Evolutionary conservation across 192 early-diverging fungal species (phyloP).

Genomic region (Backusella sp.): DNA sequence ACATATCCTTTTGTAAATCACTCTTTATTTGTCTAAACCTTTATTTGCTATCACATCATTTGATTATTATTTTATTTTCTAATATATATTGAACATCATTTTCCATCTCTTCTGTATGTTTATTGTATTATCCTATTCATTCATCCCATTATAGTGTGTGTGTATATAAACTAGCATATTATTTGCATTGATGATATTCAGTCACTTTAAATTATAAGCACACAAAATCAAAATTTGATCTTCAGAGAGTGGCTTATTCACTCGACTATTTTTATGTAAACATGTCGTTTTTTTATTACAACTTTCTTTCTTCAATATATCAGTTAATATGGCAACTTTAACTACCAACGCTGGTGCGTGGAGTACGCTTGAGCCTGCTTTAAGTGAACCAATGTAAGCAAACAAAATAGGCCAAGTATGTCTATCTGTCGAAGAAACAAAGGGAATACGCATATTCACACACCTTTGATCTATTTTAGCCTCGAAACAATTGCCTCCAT

Average conservation of each 20-base stretch:
- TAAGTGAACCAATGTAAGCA: slow-evolving; percentile 40
- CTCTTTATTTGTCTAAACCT: background rate
- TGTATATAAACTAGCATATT: background rate
- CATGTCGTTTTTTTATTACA: background rate
- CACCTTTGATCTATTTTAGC: slow-evolving; percentile 18
- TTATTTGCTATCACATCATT: background rate
- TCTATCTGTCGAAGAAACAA: background rate
- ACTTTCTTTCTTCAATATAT: background rate
- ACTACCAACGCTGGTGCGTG: slow-evolving; percentile 32
- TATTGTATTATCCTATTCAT: background rate
- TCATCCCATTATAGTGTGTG: background rate
- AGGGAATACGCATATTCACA: background rate
- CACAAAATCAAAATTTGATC: background rate
- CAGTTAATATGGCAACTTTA: slow-evolving; percentile 14
- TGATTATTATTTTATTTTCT: background rate
- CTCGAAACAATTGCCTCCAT: slow-evolving; percentile 59
- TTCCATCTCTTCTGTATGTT: background rate
- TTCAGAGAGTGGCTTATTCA: background rate
- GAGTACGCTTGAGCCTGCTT: slow-evolving; percentile 17
- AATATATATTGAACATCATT: background rate
- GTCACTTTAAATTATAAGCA: background rate
- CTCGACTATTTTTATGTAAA: background rate
- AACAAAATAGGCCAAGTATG: background rate
- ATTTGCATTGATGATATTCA: slow-evolving; percentile 1
- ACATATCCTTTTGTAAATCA: slow-evolving; percentile 1